phyloP scores from a whole-genome alignment of 139 green algal genomes.

The Penium margaritaceum region DNA sequence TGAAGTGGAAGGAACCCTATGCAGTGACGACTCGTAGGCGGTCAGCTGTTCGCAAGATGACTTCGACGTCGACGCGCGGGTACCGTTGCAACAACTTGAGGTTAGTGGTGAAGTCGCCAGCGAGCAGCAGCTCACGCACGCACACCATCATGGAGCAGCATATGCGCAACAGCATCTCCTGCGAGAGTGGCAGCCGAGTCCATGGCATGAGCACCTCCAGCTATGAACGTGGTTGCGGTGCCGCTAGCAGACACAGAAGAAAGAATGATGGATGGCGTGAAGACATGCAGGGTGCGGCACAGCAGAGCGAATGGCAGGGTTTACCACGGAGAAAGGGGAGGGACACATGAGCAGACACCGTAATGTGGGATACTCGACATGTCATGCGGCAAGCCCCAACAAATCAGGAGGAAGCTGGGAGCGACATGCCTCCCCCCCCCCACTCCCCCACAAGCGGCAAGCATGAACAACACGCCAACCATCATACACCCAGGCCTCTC shows the following conservation, averaged over 20 bases:
- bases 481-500: not conserved
- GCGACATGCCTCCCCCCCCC: no score
- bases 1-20: no score
- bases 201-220: not conserved
- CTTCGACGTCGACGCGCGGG: slow-evolving; percentile 46
- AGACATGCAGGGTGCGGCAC: not conserved
- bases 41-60: slow-evolving; percentile 24
- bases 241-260: no score
- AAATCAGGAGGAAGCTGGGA: no score
- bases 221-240: not conserved
- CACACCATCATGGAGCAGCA: slow-evolving; percentile 80
- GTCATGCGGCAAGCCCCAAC: no score
- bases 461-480: not conserved
- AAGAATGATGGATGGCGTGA: no score
- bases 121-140: slow-evolving; percentile 58
- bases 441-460: no score
- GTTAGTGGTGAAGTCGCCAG: slow-evolving; percentile 78
- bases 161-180: slow-evolving; percentile 63
- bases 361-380: no score
- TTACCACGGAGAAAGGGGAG: no score
- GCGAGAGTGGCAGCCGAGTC: not conserved
- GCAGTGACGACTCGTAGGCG: no score
- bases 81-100: slow-evolving; percentile 87
- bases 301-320: not conserved
- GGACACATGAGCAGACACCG: no score